These are phyloP conservation scores for Xylariaceae sp. DNA, from an alignment of 2,329 filamentous ascomycete species.

Conservation along the genomic window DNA sequence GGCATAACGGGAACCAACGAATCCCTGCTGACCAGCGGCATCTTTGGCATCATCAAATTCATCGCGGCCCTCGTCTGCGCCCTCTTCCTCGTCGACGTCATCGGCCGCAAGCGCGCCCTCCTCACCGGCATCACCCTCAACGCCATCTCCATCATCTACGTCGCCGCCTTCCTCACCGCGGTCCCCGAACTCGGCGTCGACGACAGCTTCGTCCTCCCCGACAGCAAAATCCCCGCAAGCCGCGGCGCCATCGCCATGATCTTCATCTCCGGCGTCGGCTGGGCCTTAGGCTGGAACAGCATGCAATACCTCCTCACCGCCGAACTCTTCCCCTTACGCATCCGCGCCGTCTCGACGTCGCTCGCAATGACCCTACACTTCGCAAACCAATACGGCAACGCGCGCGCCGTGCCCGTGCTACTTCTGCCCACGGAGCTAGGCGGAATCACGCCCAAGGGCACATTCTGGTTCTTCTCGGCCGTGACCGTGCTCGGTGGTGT, in stretches of 20 bases:
- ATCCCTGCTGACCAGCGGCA: conserved; percentile 65
- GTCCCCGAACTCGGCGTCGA: conserved; percentile 53
- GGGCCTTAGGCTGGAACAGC: conserved; percentile 68
- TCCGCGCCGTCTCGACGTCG: conserved; percentile 65
- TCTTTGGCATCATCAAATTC: conserved; percentile 73
- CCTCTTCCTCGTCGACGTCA: conserved; percentile 72
- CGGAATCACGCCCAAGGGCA: conserved; percentile 56
- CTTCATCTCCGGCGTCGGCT: conserved; percentile 62
- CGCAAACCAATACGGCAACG: conserved; percentile 72
- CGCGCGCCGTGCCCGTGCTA: conserved; percentile 70
- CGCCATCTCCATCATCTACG: conserved; percentile 56
- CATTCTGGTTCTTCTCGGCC: conserved; percentile 70
- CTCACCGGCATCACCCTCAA: conserved; percentile 57
- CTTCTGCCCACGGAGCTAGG: conserved; percentile 46
- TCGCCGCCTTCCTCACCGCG: conserved; percentile 57
- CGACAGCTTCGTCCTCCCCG: conserved; percentile 43
- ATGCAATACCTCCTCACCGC: conserved; percentile 76
- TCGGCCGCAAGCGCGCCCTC: conserved; percentile 66
- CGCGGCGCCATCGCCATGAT: conserved; percentile 69
- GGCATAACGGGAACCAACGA: conserved; percentile 64
- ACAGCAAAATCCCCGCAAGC: conserved; percentile 49
- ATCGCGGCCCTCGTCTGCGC: conserved; percentile 62
- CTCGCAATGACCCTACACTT: conserved; percentile 76
- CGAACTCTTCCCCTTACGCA: conserved; percentile 70
- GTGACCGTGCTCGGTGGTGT: conserved; percentile 62